These are phyloP conservation scores for Diaporthe citrichinensis DNA, from an alignment of 2,329 filamentous ascomycete species.

Conservation along the genomic window DNA sequence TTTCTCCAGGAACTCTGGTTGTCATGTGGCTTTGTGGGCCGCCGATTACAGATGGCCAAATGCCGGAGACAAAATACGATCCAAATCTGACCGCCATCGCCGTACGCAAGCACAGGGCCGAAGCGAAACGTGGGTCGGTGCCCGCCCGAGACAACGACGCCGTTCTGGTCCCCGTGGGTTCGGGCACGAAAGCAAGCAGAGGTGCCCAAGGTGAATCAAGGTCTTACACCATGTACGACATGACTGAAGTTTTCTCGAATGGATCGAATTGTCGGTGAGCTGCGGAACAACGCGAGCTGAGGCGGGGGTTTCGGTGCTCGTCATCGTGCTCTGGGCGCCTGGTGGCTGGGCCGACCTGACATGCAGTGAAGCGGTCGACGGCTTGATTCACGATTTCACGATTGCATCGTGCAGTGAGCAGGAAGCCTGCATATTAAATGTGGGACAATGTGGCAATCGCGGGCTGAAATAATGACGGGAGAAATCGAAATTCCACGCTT, in stretches of 20 bases:
- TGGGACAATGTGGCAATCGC: conserved; percentile 40
- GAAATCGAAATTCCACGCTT: conserved; percentile 5
- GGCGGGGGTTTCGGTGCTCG: conserved; percentile 28
- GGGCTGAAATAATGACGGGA: conserved; percentile 26
- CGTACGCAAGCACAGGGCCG: conserved; percentile 39
- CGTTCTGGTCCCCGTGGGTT: conserved; percentile 38
- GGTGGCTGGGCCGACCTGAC: conserved; percentile 39
- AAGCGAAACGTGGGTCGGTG: conserved; percentile 42
- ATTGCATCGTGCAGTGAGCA: conserved; percentile 36
- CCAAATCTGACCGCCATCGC: conserved; percentile 41
- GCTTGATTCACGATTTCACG: conserved; percentile 28
- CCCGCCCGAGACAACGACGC: conserved; percentile 40
- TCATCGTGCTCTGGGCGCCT: conserved; percentile 23
- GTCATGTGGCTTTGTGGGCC: conserved; percentile 39
- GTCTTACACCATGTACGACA: conserved; percentile 39
- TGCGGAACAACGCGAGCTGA: conserved; percentile 28
- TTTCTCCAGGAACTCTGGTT: conserved; percentile 28
- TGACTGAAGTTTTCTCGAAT: conserved; percentile 37
- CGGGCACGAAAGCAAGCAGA: conserved; percentile 38
- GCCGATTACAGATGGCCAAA: conserved; percentile 30
- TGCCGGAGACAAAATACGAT: conserved; percentile 25
- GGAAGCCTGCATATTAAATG: conserved; percentile 35
- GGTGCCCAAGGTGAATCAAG: conserved; percentile 38
- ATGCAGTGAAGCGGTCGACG: conserved; percentile 30
- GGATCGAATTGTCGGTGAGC: conserved; percentile 41